A percentile compares a stretch with the other conserved stretches of the same genome.
Evolutionary conservation across 139 green algal genomes (phyloP).

Genomic region (Coelastrella sp.): DNA sequence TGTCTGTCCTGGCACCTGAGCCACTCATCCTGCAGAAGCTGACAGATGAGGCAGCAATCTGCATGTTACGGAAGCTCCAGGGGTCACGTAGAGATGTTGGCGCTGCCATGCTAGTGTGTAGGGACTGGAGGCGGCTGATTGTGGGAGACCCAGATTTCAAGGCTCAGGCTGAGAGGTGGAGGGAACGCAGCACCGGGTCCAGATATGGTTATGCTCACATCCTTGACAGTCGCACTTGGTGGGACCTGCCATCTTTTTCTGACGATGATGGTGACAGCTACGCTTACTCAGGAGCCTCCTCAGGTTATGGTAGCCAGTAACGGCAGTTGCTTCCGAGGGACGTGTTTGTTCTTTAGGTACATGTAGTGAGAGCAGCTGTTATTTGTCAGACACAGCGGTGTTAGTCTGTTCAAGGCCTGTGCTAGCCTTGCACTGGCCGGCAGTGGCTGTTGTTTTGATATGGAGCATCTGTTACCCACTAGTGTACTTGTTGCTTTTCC

Average conservation of each 20-base stretch:
- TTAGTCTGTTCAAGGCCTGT: too few species aligned
- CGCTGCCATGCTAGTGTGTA: slow-evolving; percentile 26
- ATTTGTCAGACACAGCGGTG: too few species aligned
- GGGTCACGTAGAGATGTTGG: background rate
- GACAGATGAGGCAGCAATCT: background rate
- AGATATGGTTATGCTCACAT: background rate
- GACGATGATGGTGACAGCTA: too few species aligned
- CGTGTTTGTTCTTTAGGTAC: too few species aligned
- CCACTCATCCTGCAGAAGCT: slow-evolving; percentile 6
- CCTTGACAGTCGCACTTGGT: background rate
- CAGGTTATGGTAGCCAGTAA: too few species aligned
- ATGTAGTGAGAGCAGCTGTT: too few species aligned
- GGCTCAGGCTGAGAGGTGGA: background rate
- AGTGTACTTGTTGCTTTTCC: too few species aligned
- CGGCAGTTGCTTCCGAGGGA: too few species aligned
- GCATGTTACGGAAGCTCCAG: background rate
- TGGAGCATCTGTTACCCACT: too few species aligned
- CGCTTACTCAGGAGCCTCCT: too few species aligned
- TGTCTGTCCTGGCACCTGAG: background rate
- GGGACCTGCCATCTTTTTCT: background rate
- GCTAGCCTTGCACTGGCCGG: too few species aligned
- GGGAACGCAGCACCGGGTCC: background rate
- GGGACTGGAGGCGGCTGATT: slow-evolving; percentile 35
- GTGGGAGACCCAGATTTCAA: background rate
- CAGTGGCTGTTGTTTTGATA: too few species aligned